Evolutionary conservation across 2,329 filamentous ascomycete species (phyloP).

Genomic region (Parascedosporium putredinis): DNA sequence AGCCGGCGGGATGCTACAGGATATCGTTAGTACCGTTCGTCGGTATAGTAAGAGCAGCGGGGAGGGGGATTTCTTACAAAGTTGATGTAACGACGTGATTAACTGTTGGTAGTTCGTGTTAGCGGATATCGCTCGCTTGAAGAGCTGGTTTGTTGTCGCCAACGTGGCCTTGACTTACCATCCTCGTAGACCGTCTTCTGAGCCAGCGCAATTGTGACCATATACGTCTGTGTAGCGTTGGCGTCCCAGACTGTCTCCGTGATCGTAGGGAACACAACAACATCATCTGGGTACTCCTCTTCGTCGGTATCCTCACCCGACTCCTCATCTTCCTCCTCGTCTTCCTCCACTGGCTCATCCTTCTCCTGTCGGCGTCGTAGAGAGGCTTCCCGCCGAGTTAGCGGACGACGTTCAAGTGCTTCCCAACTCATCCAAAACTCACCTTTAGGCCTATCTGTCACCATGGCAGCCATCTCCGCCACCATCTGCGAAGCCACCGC

Average conservation of each 20-base stretch:
- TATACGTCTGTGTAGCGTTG: neutral
- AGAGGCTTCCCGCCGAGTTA: neutral
- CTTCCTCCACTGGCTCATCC: neutral
- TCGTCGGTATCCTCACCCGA: neutral
- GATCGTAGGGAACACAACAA: constrained; percentile 4
- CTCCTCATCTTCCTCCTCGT: neutral
- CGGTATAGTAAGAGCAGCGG: neutral
- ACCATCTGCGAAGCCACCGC: neutral
- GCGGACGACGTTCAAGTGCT: too few species aligned
- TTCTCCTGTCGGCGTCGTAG: neutral
- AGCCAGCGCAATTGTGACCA: neutral
- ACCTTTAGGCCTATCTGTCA: neutral
- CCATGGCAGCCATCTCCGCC: neutral
- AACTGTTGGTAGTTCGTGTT: neutral
- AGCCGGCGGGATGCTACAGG: constrained; percentile 1
- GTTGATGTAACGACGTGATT: constrained; percentile 2
- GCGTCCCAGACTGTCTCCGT: constrained; percentile 5
- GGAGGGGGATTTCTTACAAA: neutral
- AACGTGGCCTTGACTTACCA: neutral
- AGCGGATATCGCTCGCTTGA: too few species aligned
- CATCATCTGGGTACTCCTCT: neutral
- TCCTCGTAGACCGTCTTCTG: constrained; percentile 4
- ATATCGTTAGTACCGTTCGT: neutral
- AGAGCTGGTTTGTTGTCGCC: neutral
- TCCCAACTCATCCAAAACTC: too few species aligned